Percentiles rank a stretch among this genome's conserved stretches.
Evolutionary conservation across 2,329 filamentous ascomycete genomes (phyloP).

Genomic region (Bipolaris gigantea): DNA sequence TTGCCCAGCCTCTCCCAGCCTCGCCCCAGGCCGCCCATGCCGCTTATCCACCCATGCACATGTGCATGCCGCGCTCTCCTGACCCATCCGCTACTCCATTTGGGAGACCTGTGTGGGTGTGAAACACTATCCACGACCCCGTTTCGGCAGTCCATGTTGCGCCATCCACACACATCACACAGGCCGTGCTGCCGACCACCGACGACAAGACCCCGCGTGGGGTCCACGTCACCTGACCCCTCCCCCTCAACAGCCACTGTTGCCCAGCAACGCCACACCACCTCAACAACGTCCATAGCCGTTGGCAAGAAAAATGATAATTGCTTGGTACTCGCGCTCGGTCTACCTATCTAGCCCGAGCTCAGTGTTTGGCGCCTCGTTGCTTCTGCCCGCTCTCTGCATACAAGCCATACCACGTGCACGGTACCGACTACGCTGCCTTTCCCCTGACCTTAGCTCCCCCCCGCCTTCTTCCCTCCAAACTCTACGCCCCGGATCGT

Average conservation of each 20-base stretch:
- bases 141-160: neutral
- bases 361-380: neutral
- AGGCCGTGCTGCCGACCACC: neutral
- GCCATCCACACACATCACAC: too few species aligned
- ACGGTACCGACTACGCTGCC: slow-evolving; percentile 1
- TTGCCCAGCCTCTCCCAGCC: slow-evolving; percentile 10
- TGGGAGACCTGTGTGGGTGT: neutral
- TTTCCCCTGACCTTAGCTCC: slow-evolving; percentile 8
- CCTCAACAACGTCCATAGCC: slow-evolving; percentile 1
- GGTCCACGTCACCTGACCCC: neutral
- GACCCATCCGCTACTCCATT: neutral
- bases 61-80: neutral
- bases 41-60: neutral
- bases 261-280: slow-evolving; percentile 7
- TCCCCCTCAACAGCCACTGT: slow-evolving; percentile 3
- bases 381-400: neutral
- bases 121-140: neutral
- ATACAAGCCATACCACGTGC: neutral
- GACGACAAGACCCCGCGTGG: neutral
- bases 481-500: slow-evolving; percentile 82
- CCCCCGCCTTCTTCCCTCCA: slow-evolving; percentile 32
- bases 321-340: neutral
- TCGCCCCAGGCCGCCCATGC: neutral
- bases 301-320: neutral
- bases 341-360: neutral